Percentiles rank a stretch among this genome's conserved stretches.
Conservation (phyloP, 2,329 filamentous ascomycete species). For the Pestalotiopsis fici region DNA sequence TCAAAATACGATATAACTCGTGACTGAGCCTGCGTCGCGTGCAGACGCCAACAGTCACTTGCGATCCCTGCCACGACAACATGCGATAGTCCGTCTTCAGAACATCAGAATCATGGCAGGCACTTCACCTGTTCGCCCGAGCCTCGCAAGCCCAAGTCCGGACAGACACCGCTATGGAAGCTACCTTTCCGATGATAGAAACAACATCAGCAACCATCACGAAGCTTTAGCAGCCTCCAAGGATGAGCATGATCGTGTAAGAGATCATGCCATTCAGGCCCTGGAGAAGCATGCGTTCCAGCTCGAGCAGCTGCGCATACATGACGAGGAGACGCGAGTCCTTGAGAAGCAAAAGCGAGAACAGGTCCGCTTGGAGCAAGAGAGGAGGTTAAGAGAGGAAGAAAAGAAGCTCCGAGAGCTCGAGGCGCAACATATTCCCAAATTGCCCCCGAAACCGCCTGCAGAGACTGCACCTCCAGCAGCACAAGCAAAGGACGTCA, state of each 20-base stretch:
- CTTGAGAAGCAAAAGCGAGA: constrained; percentile 46
- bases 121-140: constrained; percentile 37
- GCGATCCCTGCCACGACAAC: neutral
- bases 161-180: constrained; percentile 52
- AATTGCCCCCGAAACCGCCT: constrained; percentile 38
- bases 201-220: constrained; percentile 63
- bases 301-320: constrained; percentile 34
- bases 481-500: neutral
- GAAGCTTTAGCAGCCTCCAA: constrained; percentile 68
- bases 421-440: constrained; percentile 44
- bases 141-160: constrained; percentile 40
- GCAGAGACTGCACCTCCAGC: constrained; percentile 24
- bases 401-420: constrained; percentile 49
- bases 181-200: constrained; percentile 63
- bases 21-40: neutral
- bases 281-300: constrained; percentile 39
- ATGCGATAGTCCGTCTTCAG: constrained; percentile 18
- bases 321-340: constrained; percentile 38
- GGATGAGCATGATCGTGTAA: constrained; percentile 66
- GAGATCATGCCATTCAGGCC: constrained; percentile 31
- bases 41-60: neutral
- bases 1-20: neutral
- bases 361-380: constrained; percentile 44
- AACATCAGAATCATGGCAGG: constrained; percentile 37
- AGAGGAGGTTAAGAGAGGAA: constrained; percentile 47